Conservation (phyloP, 2,329 filamentous ascomycete genomes). For the Phoma sp. region DNA sequence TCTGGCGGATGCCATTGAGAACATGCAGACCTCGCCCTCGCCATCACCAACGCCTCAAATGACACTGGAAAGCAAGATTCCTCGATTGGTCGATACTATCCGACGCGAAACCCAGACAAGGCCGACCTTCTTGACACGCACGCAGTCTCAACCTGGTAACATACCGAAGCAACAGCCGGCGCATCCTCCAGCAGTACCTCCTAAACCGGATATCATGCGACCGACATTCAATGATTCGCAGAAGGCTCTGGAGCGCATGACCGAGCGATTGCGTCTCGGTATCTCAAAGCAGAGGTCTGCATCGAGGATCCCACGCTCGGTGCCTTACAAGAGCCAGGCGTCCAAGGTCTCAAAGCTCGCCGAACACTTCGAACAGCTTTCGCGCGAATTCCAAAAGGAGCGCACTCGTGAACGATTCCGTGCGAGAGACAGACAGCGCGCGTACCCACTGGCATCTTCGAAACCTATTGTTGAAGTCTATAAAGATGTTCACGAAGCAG, state of each 20-base stretch:
- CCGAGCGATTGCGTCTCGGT: constrained; percentile 71
- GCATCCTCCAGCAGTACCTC: constrained; percentile 22
- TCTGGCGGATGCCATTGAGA: constrained; percentile 43
- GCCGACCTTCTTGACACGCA: constrained; percentile 35
- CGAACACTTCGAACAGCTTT: constrained; percentile 95
- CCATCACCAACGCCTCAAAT: constrained; percentile 22
- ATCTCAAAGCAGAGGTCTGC: constrained; percentile 66
- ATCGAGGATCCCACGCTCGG: constrained; percentile 83
- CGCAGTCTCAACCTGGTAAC: constrained; percentile 46
- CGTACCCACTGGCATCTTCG: constrained; percentile 89
- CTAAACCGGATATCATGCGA: constrained; percentile 31
- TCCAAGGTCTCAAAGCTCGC: constrained; percentile 89
- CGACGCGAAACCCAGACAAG: constrained; percentile 39
- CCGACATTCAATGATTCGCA: constrained; percentile 43
- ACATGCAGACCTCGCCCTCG: constrained; percentile 40
- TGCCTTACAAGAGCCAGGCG: constrained; percentile 71
- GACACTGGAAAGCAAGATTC: constrained; percentile 46
- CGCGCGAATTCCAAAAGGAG: constrained; percentile 95
- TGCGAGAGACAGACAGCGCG: constrained; percentile 75
- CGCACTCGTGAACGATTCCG: constrained; percentile 84
- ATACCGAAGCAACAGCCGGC: constrained; percentile 29
- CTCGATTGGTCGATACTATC: constrained; percentile 44
- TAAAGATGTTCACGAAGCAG: constrained; percentile 89
- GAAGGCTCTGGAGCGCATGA: constrained; percentile 69
- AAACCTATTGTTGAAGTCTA: constrained; percentile 97